Conservation (phyloP, 225 moss, liverwort and hornwort genomes). For the Thuidium tamariscinum region DNA sequence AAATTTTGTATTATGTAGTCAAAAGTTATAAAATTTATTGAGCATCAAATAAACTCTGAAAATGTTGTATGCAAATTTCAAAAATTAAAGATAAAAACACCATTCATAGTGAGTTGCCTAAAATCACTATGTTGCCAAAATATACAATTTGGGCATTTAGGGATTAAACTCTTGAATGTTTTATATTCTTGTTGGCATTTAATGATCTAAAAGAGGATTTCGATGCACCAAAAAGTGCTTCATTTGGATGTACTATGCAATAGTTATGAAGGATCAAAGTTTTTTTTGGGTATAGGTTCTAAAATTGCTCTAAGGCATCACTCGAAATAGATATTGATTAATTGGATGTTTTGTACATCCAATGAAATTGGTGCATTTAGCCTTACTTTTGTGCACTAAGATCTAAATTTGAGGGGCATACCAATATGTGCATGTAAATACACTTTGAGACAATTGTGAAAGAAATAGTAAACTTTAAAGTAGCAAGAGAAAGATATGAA, state of each 20-base stretch:
- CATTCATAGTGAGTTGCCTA: no score
- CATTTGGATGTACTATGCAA: neutral
- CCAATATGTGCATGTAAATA: fast-evolving
- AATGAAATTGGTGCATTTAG: neutral
- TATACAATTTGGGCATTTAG: no score
- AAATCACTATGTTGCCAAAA: no score
- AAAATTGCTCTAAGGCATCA: neutral
- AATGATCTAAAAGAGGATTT: neutral
- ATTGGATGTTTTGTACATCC: fast-evolving
- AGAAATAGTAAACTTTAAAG: neutral
- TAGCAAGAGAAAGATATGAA: neutral
- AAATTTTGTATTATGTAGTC: no score
- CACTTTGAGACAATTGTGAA: neutral
- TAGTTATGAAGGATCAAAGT: neutral
- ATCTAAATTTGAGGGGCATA: no score
- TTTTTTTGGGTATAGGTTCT: neutral
- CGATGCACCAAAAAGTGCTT: neutral
- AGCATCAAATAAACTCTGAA: no score
- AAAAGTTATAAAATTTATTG: no score
- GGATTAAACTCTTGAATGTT: neutral
- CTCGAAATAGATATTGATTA: neutral
- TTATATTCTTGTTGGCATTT: no score
- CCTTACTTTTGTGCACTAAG: fast-evolving
- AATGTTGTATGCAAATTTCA: no score
- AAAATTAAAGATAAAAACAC: no score